Base-by-base conservation (phyloP, 179 eudicot species). In the Beta lomatogona region DNA sequence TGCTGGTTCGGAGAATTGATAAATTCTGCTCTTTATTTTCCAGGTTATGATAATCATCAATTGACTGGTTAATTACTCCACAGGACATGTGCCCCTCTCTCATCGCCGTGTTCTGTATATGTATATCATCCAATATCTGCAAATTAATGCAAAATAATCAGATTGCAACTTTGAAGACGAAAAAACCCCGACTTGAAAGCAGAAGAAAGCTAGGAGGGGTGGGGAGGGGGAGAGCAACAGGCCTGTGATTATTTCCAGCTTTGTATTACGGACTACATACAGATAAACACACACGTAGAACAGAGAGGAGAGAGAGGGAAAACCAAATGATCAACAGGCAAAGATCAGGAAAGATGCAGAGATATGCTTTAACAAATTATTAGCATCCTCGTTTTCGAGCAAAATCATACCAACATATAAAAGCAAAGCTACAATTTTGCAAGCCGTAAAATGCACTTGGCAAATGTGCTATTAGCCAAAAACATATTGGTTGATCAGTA, bases 51-150 rank as follows among this genome's bases (percentile, higher is more conserved):
- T 81, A 78, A 77, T 84, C 85, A 81, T 79, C 83, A 16, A 59
- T 68, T 82, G 85, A 75, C 63, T 85, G 85, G 67, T 87, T 81
- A 16, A 79, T 64, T 58, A 15, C 71, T 28, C 60, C 71, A 60
- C 53, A 79, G 65, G 82, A 76, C 36, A 78, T 44, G 63, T 80
- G 79, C 48, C 71, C 81, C 71, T 89, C 93, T 84, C 84, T 88
- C 53, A 75, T 78, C 53, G 69, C 82, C 77, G 85, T 84, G 61
- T 84, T 82, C 22, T 87, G 88, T 54, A 90, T 53, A 69, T 87
- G 76, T 45, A 87, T 83, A 77, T 91, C 90, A 74, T 94, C 98
- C 83, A 92, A 79, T 79, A 85, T 88, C 98, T 94, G 95, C 78
- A 76, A 48, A 82, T 18, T 61, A 71, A 68, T 14, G 79, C 13